These are phyloP conservation scores for Mikania micrantha DNA, from an alignment of 129 eudicot species.

Conservation along the genomic window DNA sequence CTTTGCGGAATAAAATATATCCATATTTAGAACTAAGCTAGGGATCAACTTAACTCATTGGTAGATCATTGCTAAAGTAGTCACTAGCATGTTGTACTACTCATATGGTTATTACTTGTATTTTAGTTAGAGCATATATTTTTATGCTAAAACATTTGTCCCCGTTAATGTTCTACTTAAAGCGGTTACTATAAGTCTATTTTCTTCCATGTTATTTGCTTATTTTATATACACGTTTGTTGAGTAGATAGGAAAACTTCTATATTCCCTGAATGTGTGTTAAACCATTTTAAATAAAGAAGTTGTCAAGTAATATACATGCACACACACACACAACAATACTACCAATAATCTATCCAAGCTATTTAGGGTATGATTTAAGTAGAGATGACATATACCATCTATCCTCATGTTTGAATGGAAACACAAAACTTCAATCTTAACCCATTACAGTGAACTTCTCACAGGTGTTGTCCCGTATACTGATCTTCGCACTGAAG, in stretches of 20 bases:
- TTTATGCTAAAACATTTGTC: background rate
- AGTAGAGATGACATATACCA: background rate
- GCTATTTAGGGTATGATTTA: background rate
- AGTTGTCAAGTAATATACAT: background rate
- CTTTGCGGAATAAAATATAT: background rate
- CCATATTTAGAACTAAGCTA: background rate
- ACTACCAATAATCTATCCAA: background rate
- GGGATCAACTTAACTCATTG: background rate
- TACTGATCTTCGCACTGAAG: constrained; percentile 97
- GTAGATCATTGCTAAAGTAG: background rate
- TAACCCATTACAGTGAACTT: constrained; percentile 69
- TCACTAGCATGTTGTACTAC: background rate
- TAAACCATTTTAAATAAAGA: background rate
- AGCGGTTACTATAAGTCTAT: background rate
- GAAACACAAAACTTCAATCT: constrained; percentile 5
- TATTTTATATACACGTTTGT: background rate
- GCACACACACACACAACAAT: background rate
- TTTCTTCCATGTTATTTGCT: background rate
- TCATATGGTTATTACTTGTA: background rate
- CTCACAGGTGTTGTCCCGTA: constrained; percentile 97
- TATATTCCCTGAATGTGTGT: background rate
- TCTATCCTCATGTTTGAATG: background rate
- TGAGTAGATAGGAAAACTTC: background rate
- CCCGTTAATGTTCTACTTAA: background rate
- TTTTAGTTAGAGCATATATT: background rate